phyloP scores from a whole-genome alignment of 169 alveolate species.

The Cryptosporidium bovis region DNA sequence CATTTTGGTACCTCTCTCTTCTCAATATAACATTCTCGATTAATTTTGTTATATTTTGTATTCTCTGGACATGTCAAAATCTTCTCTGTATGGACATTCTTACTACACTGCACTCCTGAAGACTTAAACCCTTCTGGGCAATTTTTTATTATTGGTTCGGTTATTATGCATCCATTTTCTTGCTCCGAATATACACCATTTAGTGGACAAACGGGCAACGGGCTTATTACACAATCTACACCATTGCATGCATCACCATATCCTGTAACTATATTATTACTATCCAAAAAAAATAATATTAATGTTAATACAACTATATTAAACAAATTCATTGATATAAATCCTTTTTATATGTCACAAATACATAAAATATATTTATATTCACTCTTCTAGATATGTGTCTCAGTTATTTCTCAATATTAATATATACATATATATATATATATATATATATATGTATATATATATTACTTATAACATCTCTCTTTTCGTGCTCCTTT shows the following conservation, averaged over 20 bases:
- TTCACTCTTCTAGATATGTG: too few species aligned
- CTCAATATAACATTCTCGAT: conserved; percentile 40
- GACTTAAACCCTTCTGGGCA: conserved; percentile 58
- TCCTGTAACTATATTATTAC: neutral
- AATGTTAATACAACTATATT: too few species aligned
- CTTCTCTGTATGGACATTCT: conserved; percentile 60
- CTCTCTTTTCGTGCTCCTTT: too few species aligned
- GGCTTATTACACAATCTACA: conserved; percentile 29
- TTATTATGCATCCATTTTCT: conserved; percentile 57
- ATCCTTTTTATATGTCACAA: too few species aligned
- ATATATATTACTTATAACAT: too few species aligned
- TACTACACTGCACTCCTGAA: conserved; percentile 48
- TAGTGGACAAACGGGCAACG: conserved; percentile 50
- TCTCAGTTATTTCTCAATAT: too few species aligned
- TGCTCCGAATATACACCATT: conserved; percentile 64
- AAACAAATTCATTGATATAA: too few species aligned
- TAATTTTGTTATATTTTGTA: conserved; percentile 33
- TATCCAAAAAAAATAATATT: neutral
- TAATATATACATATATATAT: too few species aligned
- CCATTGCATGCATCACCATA: conserved; percentile 14
- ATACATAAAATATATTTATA: too few species aligned
- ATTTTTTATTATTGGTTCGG: conserved; percentile 38
- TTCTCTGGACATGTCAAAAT: conserved; percentile 50
- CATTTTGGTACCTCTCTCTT: conserved; percentile 39
- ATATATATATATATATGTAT: too few species aligned